Evolutionary conservation across 2,329 filamentous ascomycete species (phyloP).

Genomic region (Waltergamsia citrina): DNA sequence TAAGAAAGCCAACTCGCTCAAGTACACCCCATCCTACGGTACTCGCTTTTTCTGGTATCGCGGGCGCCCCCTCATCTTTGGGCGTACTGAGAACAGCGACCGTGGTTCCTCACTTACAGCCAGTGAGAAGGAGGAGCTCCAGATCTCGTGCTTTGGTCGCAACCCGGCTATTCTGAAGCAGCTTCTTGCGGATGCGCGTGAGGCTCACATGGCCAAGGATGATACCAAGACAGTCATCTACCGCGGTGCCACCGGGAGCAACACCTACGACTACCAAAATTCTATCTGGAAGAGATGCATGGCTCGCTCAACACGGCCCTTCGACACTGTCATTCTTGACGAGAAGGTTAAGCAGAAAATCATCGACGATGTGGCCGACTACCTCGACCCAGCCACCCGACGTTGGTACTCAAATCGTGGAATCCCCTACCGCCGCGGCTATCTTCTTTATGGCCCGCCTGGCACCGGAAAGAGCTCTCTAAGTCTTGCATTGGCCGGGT

Average conservation of each 20-base stretch:
- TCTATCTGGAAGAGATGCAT: constrained; percentile 53
- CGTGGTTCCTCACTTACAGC: constrained; percentile 25
- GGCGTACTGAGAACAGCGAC: constrained; percentile 38
- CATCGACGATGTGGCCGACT: constrained; percentile 52
- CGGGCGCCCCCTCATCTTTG: constrained; percentile 46
- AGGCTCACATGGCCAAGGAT: constrained; percentile 46
- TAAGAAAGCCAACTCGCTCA: constrained; percentile 36
- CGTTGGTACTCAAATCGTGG: constrained; percentile 80
- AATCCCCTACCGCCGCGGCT: constrained; percentile 78
- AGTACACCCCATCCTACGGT: constrained; percentile 60
- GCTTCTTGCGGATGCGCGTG: constrained; percentile 48
- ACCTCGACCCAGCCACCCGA: constrained; percentile 50
- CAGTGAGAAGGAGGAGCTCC: constrained; percentile 49
- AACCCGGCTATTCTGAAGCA: constrained; percentile 52
- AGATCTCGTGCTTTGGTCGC: constrained; percentile 52
- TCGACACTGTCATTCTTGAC: constrained; percentile 57
- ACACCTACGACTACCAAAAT: constrained; percentile 26
- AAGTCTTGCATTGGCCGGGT: constrained; percentile 59
- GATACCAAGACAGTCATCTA: constrained; percentile 57
- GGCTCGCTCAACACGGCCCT: constrained; percentile 48
- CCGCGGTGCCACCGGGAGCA: constrained; percentile 37
- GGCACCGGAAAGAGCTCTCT: constrained; percentile 73
- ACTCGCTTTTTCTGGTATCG: constrained; percentile 61
- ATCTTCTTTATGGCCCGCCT: constrained; percentile 71
- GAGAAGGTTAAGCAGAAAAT: constrained; percentile 50